Evolutionary conservation across 1,139 yeast genomes (phyloP), one percentile per base, ranked within the genome.

Genomic region (Tardiomyces blankii): DNA sequence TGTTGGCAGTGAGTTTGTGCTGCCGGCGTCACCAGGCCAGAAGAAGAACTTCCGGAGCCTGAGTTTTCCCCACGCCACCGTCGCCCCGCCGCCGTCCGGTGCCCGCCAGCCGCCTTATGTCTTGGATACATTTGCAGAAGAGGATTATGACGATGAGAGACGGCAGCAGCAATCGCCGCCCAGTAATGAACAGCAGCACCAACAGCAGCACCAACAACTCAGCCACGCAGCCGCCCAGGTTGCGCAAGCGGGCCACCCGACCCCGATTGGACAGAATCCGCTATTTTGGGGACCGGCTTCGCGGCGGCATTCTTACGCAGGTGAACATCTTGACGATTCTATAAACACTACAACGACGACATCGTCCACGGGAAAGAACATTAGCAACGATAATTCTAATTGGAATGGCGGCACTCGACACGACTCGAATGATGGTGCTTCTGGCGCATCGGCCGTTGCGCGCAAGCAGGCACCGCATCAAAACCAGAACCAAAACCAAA

Each of bases 221-320:
- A 39, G 21, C 30, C 38, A 11, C 28, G 13, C 21, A 11, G 39
- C 39, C 38, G 28, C 19, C 7, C 40, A 21, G 18, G 41, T 30
- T 18, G 38, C 18, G 32, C 41, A 13, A 4, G 11, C 35, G 3
- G 35, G 35, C 16, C 35, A 30, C 11, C n/a, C 16, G 9, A 14
- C 35, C 18, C 48, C 52, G 11, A 50, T 50, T 40, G 53, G 53
- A 14, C 52, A 49, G 40, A 43, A 40, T 18, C 44, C 51, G 6
- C 40, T 44, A 14, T 41, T 45, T 46, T 40, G 45, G 41, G 46
- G 44, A 41, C 46, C 51, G 7, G 52, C 49, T 0, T 53, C 54
- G 13, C 40, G 58, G 38, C 45, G 58, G n/a, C 58, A 55, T 44
- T 52, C 56, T n/a, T 55, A 55, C 41, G 59, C 59, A 18, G 59